These are phyloP conservation scores for Ophiostoma novo-ulmi DNA, from an alignment of 2,329 filamentous ascomycete species.

Conservation along the genomic window DNA sequence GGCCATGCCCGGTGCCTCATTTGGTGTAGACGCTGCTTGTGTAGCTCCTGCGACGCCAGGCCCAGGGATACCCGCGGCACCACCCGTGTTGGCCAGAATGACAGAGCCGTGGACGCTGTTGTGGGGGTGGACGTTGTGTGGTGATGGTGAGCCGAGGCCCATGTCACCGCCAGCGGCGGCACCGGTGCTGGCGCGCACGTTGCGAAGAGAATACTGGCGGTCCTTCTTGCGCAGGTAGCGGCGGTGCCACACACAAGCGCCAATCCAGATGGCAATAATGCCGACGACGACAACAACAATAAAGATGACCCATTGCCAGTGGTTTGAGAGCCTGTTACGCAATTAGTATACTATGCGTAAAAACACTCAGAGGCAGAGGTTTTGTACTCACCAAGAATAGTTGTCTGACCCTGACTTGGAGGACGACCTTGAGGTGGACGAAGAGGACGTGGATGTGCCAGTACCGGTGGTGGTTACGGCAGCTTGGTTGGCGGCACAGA, in stretches of 20 bases:
- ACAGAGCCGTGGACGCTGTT: slow-evolving; percentile 19
- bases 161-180: slow-evolving; percentile 33
- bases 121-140: slow-evolving; percentile 32
- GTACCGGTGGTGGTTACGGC: slow-evolving; percentile 31
- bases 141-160: slow-evolving; percentile 31
- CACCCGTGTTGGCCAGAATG: slow-evolving; percentile 26
- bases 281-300: slow-evolving; percentile 67
- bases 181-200: slow-evolving; percentile 31
- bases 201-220: slow-evolving; percentile 47
- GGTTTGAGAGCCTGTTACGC: slow-evolving; percentile 51
- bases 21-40: slow-evolving; percentile 11
- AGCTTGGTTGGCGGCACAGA: slow-evolving; percentile 52
- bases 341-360: background rate
- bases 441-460: background rate
- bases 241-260: slow-evolving; percentile 65
- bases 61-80: slow-evolving; percentile 32
- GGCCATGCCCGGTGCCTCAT: slow-evolving; percentile 19
- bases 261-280: slow-evolving; percentile 61
- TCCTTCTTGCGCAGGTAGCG: slow-evolving; percentile 68
- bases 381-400: slow-evolving; percentile 22
- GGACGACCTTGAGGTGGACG: background rate
- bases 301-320: slow-evolving; percentile 79
- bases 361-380: background rate
- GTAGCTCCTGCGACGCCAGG: background rate
- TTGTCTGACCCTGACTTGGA: slow-evolving; percentile 11